Percentiles rank a stretch among this genome's conserved stretches.
Conservation (phyloP, 2,329 filamentous ascomycete genomes). For the Colletotrichum filicis region DNA sequence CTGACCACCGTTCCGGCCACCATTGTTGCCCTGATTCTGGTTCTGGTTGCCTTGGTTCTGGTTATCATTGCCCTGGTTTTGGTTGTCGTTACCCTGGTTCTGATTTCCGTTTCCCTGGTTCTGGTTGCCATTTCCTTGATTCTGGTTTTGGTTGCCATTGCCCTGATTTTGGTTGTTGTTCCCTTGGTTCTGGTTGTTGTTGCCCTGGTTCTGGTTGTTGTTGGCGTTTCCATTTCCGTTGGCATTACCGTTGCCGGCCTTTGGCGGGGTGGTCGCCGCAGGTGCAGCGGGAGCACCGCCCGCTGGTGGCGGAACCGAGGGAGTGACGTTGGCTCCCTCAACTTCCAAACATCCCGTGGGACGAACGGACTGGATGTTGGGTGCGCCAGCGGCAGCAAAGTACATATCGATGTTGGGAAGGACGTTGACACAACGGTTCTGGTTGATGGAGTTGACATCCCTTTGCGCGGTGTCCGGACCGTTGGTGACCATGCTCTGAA, state of each 20-base stretch:
- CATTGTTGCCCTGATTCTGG: neutral
- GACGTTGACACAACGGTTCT: conserved; percentile 39
- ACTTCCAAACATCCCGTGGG: conserved; percentile 38
- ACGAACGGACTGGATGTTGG: conserved; percentile 29
- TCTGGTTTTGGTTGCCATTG: neutral
- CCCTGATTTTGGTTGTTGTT: neutral
- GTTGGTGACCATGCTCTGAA: conserved; percentile 37
- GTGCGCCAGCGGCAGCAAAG: conserved; percentile 36
- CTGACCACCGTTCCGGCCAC: neutral
- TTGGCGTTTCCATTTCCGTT: neutral
- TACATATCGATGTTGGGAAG: conserved; percentile 40
- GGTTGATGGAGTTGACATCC: conserved; percentile 37
- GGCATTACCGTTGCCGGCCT: neutral
- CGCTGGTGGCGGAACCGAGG: neutral
- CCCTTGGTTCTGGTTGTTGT: neutral
- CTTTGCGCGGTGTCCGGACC: conserved; percentile 38
- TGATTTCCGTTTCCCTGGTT: neutral
- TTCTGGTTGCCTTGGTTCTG: conserved; percentile 3
- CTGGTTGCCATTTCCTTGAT: neutral
- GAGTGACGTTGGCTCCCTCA: conserved; percentile 22
- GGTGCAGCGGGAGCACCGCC: conserved; percentile 9
- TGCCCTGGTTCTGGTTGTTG: neutral
- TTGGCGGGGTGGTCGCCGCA: neutral
- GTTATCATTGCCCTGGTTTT: neutral
- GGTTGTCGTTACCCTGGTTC: neutral